Conservation (phyloP, 1,284 basidiomycete genomes). For the Quambalaria eucalypti region DNA sequence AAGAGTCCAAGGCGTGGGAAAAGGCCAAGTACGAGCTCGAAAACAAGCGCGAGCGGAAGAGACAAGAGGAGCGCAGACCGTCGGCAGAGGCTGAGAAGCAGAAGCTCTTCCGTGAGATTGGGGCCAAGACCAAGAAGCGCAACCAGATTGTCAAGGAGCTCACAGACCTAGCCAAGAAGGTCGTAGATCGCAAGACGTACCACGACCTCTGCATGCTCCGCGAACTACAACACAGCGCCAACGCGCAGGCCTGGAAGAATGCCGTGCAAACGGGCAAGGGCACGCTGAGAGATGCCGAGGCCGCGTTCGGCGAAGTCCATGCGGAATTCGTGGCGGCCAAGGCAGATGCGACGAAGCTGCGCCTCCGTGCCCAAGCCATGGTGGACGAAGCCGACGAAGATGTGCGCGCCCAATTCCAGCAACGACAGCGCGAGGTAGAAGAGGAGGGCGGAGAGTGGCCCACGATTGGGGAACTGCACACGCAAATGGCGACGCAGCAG, state of each 20-base stretch:
- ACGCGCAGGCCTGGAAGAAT: conserved; percentile 2
- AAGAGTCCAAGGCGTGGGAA: conserved; percentile 8
- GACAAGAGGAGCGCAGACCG: neutral
- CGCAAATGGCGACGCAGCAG: conserved; percentile 4
- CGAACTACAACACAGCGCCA: neutral
- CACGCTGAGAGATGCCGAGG: conserved; percentile 5
- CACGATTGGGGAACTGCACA: conserved; percentile 7
- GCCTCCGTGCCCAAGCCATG: conserved; percentile 1
- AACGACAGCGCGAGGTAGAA: neutral
- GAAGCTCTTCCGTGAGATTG: neutral
- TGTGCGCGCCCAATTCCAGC: conserved; percentile 1
- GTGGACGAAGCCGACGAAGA: conserved; percentile 1
- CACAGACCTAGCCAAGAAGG: too few relatives aligned
- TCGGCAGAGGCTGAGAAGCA: conserved; percentile 1
- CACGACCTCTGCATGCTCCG: conserved; percentile 3
- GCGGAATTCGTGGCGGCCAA: conserved; percentile 7
- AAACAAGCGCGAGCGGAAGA: conserved; percentile 1
- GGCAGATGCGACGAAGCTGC: conserved; percentile 3
- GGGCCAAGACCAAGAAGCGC: conserved; percentile 1
- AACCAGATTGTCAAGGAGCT: conserved; percentile 8
- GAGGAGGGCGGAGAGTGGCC: neutral
- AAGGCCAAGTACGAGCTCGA: conserved; percentile 4
- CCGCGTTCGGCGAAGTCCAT: conserved; percentile 3
- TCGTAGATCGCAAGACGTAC: conserved; percentile 3
- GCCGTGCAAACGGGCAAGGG: conserved; percentile 1